phyloP scores from a whole-genome alignment of 352 stramenopile genomes.

The Pythium aquatile region DNA sequence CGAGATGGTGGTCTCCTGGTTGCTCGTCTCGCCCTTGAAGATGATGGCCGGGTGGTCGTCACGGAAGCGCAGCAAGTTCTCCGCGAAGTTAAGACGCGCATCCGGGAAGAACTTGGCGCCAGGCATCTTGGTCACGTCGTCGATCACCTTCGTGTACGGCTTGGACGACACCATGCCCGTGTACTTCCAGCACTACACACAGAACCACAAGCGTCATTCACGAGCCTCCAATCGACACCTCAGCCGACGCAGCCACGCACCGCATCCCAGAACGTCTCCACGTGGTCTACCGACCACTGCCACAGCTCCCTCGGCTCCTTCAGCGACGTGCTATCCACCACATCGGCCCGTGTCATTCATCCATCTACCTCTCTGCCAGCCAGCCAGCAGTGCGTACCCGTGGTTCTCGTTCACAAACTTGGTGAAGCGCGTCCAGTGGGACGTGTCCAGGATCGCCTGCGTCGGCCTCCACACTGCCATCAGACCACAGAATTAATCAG shows the following conservation, averaged over 20 bases:
- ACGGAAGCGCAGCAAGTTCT: conserved; percentile 73
- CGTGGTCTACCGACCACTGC: conserved; percentile 68
- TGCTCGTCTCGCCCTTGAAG: conserved; percentile 74
- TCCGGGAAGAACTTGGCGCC: conserved; percentile 71
- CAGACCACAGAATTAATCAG: not conserved
- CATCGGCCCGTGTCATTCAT: not conserved
- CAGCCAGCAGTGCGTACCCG: conserved; percentile 25
- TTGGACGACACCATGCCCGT: conserved; percentile 58
- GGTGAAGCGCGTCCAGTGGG: conserved; percentile 73
- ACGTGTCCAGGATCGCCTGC: conserved; percentile 41
- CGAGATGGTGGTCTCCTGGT: conserved; percentile 48
- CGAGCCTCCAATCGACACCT: not conserved
- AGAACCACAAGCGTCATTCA: not conserved
- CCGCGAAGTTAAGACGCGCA: conserved; percentile 68
- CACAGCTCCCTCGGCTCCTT: conserved; percentile 52
- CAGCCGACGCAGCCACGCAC: conserved; percentile 11
- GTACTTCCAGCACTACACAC: conserved; percentile 62
- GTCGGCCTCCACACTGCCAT: conserved; percentile 57
- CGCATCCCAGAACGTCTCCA: conserved; percentile 64
- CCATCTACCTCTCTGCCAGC: not conserved
- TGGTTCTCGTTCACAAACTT: conserved; percentile 54
- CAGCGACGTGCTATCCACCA: conserved; percentile 34
- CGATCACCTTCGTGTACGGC: conserved; percentile 53
- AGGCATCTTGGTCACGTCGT: conserved; percentile 66
- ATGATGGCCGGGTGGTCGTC: conserved; percentile 72